These are phyloP conservation scores for Cryptococcus sp. DNA, from an alignment of 1,284 basidiomycete species.

Conservation along the genomic window DNA sequence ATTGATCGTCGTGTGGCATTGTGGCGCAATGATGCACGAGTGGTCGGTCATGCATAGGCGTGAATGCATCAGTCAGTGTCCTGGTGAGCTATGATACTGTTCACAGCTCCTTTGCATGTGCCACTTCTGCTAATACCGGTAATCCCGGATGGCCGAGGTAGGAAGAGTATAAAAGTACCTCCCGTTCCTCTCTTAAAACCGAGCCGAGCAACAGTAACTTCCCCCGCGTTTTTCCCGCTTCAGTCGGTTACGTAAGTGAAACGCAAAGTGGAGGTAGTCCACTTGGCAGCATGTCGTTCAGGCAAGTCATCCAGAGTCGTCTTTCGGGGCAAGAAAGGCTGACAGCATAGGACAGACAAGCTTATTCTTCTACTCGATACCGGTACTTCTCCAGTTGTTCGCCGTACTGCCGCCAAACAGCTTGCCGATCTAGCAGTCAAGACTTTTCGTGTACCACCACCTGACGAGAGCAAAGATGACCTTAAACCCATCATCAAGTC, in stretches of 20 bases:
- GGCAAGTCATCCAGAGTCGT: conserved; percentile 5
- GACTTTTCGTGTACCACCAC: conserved; percentile 27
- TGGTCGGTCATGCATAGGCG: too few species aligned
- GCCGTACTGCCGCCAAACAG: conserved; percentile 47
- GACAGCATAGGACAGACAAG: conserved; percentile 39
- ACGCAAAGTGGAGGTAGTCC: conserved; percentile 18
- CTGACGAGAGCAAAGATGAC: not conserved
- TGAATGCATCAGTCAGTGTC: too few species aligned
- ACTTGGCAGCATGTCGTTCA: conserved; percentile 13
- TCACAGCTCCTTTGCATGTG: too few species aligned
- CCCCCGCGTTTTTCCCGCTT: not conserved
- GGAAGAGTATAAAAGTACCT: not conserved
- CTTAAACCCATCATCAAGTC: not conserved
- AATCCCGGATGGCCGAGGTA: too few species aligned
- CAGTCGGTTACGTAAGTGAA: conserved; percentile 4
- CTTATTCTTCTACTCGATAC: conserved; percentile 48
- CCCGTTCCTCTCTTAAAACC: not conserved
- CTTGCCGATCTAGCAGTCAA: conserved; percentile 43
- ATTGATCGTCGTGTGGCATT: too few species aligned
- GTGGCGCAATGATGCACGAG: too few species aligned
- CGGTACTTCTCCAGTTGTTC: conserved; percentile 43
- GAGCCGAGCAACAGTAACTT: not conserved
- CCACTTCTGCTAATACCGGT: too few species aligned
- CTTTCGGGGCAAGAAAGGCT: not conserved
- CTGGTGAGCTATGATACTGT: too few species aligned